Conservation (phyloP, 2,329 filamentous ascomycete genomes). For the Aspergillus clavatus region DNA sequence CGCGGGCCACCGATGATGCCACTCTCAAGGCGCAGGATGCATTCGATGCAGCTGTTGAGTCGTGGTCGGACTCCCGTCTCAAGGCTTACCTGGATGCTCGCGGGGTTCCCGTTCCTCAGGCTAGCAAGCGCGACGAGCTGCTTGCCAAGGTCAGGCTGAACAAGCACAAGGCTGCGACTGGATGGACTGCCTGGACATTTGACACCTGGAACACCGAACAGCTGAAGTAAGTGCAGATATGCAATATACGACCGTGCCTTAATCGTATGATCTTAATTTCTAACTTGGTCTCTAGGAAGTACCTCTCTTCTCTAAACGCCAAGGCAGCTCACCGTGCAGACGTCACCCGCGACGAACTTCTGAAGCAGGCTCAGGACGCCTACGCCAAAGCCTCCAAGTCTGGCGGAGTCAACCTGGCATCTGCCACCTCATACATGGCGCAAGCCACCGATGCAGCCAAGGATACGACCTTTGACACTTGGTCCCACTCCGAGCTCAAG, state of each 20-base stretch:
- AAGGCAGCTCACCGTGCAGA: slow-evolving; percentile 59
- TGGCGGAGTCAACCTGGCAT: slow-evolving; percentile 50
- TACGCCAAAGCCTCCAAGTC: slow-evolving; percentile 46
- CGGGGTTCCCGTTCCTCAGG: slow-evolving; percentile 69
- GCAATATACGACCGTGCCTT: background rate
- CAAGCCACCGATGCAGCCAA: slow-evolving; percentile 63
- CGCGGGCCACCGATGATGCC: slow-evolving; percentile 68
- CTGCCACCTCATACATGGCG: slow-evolving; percentile 66
- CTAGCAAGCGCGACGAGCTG: slow-evolving; percentile 66
- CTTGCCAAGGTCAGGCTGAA: slow-evolving; percentile 69
- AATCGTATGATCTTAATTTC: background rate
- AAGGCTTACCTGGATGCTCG: slow-evolving; percentile 75
- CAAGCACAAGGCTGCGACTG: slow-evolving; percentile 63
- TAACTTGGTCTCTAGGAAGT: slow-evolving; percentile 37
- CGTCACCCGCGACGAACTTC: slow-evolving; percentile 67
- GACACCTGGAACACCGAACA: slow-evolving; percentile 71
- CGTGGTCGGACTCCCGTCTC: slow-evolving; percentile 71
- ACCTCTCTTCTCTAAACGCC: slow-evolving; percentile 45
- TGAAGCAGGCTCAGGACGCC: slow-evolving; percentile 50
- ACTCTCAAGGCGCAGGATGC: slow-evolving; percentile 59
- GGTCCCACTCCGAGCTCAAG: slow-evolving; percentile 69
- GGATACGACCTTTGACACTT: slow-evolving; percentile 63
- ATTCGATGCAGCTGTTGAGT: slow-evolving; percentile 58
- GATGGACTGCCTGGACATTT: slow-evolving; percentile 71
- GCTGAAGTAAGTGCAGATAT: slow-evolving; percentile 48